A percentile compares a stretch with the other conserved stretches of the same genome.
Evolutionary conservation across 768 basidiomycete species (phyloP).

Genomic region (Auricularia cornea): DNA sequence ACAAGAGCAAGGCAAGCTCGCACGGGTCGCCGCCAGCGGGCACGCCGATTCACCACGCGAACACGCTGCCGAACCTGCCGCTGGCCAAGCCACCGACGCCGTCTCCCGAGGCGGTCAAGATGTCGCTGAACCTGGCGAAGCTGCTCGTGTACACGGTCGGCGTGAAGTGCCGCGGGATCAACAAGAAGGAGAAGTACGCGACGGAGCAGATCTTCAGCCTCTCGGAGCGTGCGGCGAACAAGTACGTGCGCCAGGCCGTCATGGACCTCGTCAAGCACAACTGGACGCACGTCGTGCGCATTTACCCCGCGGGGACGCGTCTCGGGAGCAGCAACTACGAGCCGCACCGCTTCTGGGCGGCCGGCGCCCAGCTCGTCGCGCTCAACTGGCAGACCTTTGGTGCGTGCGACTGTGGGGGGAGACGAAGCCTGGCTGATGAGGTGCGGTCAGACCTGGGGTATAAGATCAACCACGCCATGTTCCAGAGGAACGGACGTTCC

Average conservation of each 20-base stretch:
- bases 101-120: constrained; percentile 34
- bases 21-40: constrained; percentile 1
- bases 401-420: constrained; percentile 27
- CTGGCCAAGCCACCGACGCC: constrained; percentile 1
- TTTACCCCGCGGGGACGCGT: constrained; percentile 79
- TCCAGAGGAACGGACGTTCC: constrained; percentile 76
- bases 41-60: constrained; percentile 8
- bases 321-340: constrained; percentile 81
- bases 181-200: constrained; percentile 76
- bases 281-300: constrained; percentile 69
- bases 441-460: constrained; percentile 64
- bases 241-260: constrained; percentile 60
- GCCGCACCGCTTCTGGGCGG: constrained; percentile 84
- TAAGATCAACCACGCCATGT: constrained; percentile 94
- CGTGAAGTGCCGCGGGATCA: constrained; percentile 87
- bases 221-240: constrained; percentile 74
- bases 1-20: constrained; percentile 3
- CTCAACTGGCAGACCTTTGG: constrained; percentile 98
- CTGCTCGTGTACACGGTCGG: constrained; percentile 92
- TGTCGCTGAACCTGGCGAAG: constrained; percentile 64
- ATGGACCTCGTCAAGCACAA: constrained; percentile 80
- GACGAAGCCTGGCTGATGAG: neutral
- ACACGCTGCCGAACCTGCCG: constrained; percentile 6
- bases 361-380: constrained; percentile 83
- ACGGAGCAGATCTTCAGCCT: constrained; percentile 89